Base-by-base conservation (phyloP, 2,329 filamentous ascomycete genomes). In the Ceratocystis smalleyi region DNA sequence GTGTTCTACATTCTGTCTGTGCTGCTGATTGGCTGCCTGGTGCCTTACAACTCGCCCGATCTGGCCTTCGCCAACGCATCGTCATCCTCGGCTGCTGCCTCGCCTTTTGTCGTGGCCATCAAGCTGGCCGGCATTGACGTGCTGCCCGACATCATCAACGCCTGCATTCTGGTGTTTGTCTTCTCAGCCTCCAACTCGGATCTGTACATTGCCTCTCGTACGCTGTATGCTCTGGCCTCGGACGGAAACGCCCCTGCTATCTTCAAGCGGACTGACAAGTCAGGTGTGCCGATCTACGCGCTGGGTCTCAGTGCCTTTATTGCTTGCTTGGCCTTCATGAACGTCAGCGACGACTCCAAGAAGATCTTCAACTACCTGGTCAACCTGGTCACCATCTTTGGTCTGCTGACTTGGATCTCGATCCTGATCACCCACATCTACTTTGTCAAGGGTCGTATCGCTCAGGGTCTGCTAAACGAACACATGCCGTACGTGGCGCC, bases 101-200 rank as follows among this genome's bases (percentile, higher is more conserved):
- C 84, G 2, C 88, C 88, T 3, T 91, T 91, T 70, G 88, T 91
- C 63, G 84, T 88, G 10, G 88, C 87, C 43, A 86, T 89, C 72
- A 74, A 76, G 67, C 69, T 86, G 19, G 84, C 86, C 1, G 77
- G 81, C 17, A 86, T 91, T 71, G 74, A 79, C 1, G 73, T 75
- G 22, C 77, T 91, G 8, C 82, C 85, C 1, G 79, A 84, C 69
- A 82, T 90, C 70, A 75, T 91, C 71, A 91, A 91, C 74, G 87
- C 76, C 40, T 87, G 84, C 70, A 89, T 91, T 68, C 76, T 88
- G 67, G 72, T 89, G 68, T 90, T 90, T 71, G 86, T 89, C 69
- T 88, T 91, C 74, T 87, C 83, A 12, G 87, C 87, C 15, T 81
- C 86, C 68, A 91, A 91, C 77, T 88, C 85, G 1, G 87, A 90